A percentile compares a stretch with the other conserved stretches of the same genome.
Conservation (phyloP, 2,329 filamentous ascomycete species). For the Didymellaceae sp. region DNA sequence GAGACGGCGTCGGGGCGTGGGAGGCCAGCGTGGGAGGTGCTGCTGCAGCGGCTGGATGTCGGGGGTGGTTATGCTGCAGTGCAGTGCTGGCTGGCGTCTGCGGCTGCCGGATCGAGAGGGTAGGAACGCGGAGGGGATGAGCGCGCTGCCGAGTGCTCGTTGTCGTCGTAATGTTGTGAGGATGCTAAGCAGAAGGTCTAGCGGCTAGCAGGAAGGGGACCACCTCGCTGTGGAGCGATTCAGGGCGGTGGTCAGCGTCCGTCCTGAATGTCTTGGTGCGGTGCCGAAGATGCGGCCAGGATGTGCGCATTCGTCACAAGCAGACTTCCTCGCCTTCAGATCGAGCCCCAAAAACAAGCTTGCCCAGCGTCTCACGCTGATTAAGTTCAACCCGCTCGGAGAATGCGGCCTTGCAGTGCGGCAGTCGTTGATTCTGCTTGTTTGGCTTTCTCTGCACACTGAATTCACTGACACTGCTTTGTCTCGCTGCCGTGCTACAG, state of each 20-base stretch:
- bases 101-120: background rate
- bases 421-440: background rate
- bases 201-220: constrained; percentile 6
- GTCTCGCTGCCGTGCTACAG: constrained; percentile 3
- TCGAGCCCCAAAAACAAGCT: background rate
- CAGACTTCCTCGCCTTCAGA: constrained; percentile 6
- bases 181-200: background rate
- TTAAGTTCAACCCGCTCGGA: background rate
- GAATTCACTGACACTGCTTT: background rate
- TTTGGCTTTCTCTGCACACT: background rate
- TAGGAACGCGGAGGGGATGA: background rate
- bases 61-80: constrained; percentile 17
- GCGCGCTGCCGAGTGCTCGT: background rate
- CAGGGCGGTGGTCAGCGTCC: constrained; percentile 9
- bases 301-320: constrained; percentile 11
- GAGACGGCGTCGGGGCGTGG: constrained; percentile 33
- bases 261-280: constrained; percentile 9
- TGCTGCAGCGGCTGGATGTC: constrained; percentile 21
- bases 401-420: background rate
- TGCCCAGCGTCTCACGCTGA: constrained; percentile 1
- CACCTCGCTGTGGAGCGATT: constrained; percentile 8
- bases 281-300: constrained; percentile 8
- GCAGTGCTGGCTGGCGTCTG: constrained; percentile 1
- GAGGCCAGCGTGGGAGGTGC: constrained; percentile 34
- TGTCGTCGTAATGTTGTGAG: background rate